Evolutionary conservation across 2,329 filamentous ascomycete species (phyloP).

Genomic region (Botrytis cinerea): DNA sequence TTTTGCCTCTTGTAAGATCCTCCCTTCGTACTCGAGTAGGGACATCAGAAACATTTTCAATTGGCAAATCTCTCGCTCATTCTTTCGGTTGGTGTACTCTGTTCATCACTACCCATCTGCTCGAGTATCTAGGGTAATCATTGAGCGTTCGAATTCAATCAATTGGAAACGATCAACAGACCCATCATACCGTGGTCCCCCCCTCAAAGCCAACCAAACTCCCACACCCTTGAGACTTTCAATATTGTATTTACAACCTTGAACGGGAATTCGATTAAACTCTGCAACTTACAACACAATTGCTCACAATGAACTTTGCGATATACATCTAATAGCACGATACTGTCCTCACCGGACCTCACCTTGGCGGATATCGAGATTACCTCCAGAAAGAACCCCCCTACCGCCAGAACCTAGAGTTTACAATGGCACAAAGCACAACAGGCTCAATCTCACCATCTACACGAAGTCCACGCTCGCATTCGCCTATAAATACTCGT

Average conservation of each 20-base stretch:
- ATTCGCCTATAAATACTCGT: constrained; percentile 34
- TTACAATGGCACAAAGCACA: constrained; percentile 36
- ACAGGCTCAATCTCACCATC: constrained; percentile 44
- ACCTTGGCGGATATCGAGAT: constrained; percentile 1
- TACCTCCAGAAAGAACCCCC: background rate
- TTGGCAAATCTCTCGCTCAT: constrained; percentile 6
- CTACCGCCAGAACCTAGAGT: background rate
- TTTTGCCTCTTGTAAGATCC: background rate
- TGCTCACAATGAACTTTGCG: constrained; percentile 19
- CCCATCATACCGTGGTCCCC: background rate
- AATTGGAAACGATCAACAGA: constrained; percentile 13
- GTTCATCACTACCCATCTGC: background rate
- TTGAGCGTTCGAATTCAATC: background rate
- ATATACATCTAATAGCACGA: constrained; percentile 8
- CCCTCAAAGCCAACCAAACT: constrained; percentile 1
- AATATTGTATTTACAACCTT: background rate
- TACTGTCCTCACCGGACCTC: constrained; percentile 1
- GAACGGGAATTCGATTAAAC: background rate
- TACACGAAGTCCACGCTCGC: constrained; percentile 39
- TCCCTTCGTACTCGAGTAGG: background rate
- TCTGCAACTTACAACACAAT: background rate
- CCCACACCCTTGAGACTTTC: constrained; percentile 6
- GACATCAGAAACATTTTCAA: constrained; percentile 1
- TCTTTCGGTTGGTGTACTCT: background rate
- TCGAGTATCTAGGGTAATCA: background rate